Evolutionary conservation across 148 eudicot species (phyloP), one percentile per base, ranked within the genome.

Genomic region (Chenopodium quinoa): DNA sequence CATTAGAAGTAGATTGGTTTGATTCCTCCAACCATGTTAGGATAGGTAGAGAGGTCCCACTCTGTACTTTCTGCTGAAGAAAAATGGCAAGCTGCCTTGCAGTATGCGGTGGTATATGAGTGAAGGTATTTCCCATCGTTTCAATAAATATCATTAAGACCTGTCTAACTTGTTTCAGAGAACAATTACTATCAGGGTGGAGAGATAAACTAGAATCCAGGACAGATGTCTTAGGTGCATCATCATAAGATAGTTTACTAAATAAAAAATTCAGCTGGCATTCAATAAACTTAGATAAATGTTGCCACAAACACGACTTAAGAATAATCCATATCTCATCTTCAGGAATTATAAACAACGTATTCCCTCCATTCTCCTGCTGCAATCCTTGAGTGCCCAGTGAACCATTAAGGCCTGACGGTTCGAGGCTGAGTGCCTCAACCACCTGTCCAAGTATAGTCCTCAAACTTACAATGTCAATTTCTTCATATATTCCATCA

Each of bases 271-370:
- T 82, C 63, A 92, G 86, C 64, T 88, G 84, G 77, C 81, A 81
- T 69, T 82, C 80, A 70, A 92, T 65, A 85, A 89, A 89, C 70
- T 79, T 84, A 54, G 91, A 89, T 79, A 91, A 47, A 73, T 87
- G 88, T 78, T 84, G 87, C 94, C 95, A 97, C 82, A 93, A 80
- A 80, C 89, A 89, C 48, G 88, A 82, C 84, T 83, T 74, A 62
- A 86, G 64, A 76, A 90, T 75, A 62, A 80, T 84, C 91, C 90
- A 87, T 83, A 81, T 88, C 84, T 90, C 89, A 58, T 89, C 92
- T 79, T 82, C 87, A 79, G 92, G 87, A 40, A 90, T 74, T 65
- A 73, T 62, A 75, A 78, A 66, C 16, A 65, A 27, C 31, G 65
- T 31, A 32, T 82, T 83, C 48, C 79, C 81, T 76, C 72, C 85